A percentile compares a stretch with the other conserved stretches of the same genome.
Evolutionary conservation across 2,329 filamentous ascomycete species (phyloP).

Genomic region (Fusarium brevicatenulatum): DNA sequence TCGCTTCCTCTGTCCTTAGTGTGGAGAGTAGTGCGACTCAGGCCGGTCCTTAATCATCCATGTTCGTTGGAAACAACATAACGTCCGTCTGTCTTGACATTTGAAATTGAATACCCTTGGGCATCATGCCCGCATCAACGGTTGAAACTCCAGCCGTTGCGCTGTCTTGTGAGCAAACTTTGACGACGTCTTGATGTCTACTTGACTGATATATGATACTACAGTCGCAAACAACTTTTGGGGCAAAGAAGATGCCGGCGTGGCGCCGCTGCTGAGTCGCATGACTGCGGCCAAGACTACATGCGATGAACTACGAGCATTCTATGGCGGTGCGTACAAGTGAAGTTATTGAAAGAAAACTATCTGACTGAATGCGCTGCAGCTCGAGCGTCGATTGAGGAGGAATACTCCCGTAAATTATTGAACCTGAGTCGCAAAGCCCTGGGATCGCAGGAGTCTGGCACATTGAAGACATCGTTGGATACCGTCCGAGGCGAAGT

Average conservation of each 20-base stretch:
- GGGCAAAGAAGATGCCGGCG: conserved; percentile 98
- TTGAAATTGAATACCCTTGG: conserved; percentile 27
- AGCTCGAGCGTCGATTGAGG: conserved; percentile 94
- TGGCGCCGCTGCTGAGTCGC: conserved; percentile 88
- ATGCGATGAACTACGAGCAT: conserved; percentile 90
- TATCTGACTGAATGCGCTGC: not conserved
- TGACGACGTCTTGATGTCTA: not conserved
- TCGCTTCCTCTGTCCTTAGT: conserved; percentile 30
- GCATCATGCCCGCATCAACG: conserved; percentile 68
- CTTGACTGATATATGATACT: conserved; percentile 27
- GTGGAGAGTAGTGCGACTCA: conserved; percentile 30
- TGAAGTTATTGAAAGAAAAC: not conserved
- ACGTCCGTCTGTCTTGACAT: not conserved
- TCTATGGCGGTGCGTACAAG: conserved; percentile 77
- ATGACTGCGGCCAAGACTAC: conserved; percentile 96
- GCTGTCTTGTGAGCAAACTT: conserved; percentile 68
- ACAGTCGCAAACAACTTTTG: conserved; percentile 99
- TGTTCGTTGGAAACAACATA: conserved; percentile 7
- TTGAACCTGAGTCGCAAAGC: conserved; percentile 87
- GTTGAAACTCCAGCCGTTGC: conserved; percentile 72
- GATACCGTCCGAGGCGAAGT: conserved; percentile 90
- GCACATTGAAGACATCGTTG: conserved; percentile 83
- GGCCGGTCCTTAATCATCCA: conserved; percentile 36
- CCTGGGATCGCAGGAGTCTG: conserved; percentile 86
- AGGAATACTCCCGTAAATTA: conserved; percentile 93